Base-by-base conservation (phyloP, 331 rosid species). In the Quercus lobata region DNA sequence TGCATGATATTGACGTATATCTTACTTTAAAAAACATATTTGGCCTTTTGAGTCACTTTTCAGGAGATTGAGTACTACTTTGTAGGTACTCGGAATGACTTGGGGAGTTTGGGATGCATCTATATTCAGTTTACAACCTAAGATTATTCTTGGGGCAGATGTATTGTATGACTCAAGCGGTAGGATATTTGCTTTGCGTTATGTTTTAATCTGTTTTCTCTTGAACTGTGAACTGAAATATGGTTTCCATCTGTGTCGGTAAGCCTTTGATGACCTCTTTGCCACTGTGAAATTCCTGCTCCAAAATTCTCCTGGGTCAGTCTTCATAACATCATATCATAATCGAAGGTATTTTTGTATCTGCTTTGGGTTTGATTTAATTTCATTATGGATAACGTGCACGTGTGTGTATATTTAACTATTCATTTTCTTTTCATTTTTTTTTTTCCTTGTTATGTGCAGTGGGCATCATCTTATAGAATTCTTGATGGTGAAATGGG, bases 71-170 rank as follows among this genome's bases (percentile, higher is more conserved):
- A 73, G 49, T 62, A 68, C 30, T 62, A 56, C 60, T 79, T 79
- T 81, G 66, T 73, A 93, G 97, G 91, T 93, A 54, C 18, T 85
- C 46, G 97, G 96, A 74, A 77, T 93, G 86, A 89, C 92, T 17
- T 90, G 97, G 97, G 96, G 96, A 78, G 86, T 89, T 74, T 94
- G 96, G 98, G 94, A 92, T 87, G 82, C 79, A 35, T 87, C 97
- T 62, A 54, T 89, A 27, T 88, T 94, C 83, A 83, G 81, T 82
- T 90, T 92, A 77, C 84, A 63, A 10, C 94, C 97, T 5, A 89
- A 85, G 69, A 84, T 90, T 71, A 89, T 92, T 78, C 85, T 92
- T 53, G 98, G 97, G 65, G 97, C 96, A 21, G 96, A 92, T 83
- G 97, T 93, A 9, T 83, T 92, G 68, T 92, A 92, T 75, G 97